Evolutionary conservation across 2,329 filamentous ascomycete genomes (phyloP).

Genomic region (Monosporascus sp.): DNA sequence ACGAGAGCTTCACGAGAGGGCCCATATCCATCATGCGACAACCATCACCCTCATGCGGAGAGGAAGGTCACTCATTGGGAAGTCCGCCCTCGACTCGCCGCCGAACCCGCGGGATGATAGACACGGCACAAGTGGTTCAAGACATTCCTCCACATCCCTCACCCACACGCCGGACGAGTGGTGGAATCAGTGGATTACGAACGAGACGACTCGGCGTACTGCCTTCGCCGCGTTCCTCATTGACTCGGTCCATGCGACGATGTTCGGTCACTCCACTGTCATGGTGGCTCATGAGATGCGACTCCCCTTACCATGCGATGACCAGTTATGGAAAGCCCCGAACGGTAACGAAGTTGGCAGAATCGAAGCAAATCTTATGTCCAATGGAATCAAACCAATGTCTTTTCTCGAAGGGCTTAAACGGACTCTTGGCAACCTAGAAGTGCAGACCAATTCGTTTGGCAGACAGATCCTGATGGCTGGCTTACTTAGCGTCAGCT

Average conservation of each 20-base stretch:
- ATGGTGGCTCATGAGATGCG: slow-evolving; percentile 97
- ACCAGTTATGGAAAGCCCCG: slow-evolving; percentile 84
- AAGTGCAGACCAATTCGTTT: slow-evolving; percentile 87
- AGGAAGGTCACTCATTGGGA: slow-evolving; percentile 83
- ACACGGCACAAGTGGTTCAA: slow-evolving; percentile 42
- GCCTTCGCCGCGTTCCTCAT: slow-evolving; percentile 94
- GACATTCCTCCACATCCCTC: slow-evolving; percentile 54
- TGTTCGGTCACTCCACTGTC: slow-evolving; percentile 95
- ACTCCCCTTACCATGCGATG: slow-evolving; percentile 85
- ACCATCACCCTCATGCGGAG: slow-evolving; percentile 93
- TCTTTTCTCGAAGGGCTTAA: slow-evolving; percentile 90
- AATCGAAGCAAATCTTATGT: slow-evolving; percentile 72
- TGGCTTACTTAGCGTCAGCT: slow-evolving; percentile 85
- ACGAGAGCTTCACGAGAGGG: slow-evolving; percentile 82
- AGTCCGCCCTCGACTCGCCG: slow-evolving; percentile 78
- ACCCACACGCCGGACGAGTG: slow-evolving; percentile 76
- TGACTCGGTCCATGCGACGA: slow-evolving; percentile 92
- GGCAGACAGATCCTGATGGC: slow-evolving; percentile 92
- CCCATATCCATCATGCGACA: slow-evolving; percentile 94
- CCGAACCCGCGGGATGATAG: slow-evolving; percentile 63
- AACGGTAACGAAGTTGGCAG: slow-evolving; percentile 81
- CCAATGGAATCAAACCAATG: slow-evolving; percentile 76
- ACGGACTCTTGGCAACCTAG: slow-evolving; percentile 77
- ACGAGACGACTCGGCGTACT: slow-evolving; percentile 81
- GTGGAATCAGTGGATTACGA: slow-evolving; percentile 95